Base-by-base conservation (phyloP, 176 grass and related monocot genomes). In the Paspalum notatum region DNA sequence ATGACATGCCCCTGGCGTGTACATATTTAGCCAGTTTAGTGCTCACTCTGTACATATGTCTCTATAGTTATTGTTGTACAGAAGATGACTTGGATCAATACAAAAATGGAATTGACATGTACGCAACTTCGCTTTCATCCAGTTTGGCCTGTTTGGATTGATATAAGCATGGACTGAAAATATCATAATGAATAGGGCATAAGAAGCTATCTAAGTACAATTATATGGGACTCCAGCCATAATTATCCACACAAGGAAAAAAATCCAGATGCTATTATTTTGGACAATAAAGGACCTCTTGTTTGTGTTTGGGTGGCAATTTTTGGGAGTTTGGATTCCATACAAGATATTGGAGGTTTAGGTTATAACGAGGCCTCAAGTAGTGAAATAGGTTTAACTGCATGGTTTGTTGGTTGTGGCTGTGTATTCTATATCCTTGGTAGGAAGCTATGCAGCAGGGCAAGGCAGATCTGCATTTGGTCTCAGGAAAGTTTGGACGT, bases 31-130 rank as follows among this genome's bases (percentile, higher is more conserved):
- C 53, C 21, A 47, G 49, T 78, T 68, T 78, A 83, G 47, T 52
- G 38, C 69, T 46, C 22, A 84, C 68, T 51, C 52, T 11, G 68
- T 75, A 14, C 60, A 84, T 74, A 74, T 20, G 12, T 66, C 50
- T 37, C 38, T 55, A 68, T 55, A 68, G 32, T 25, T 77, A 61
- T 72, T 53, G 43, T 2, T 88, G 86, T 88, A 84, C 61, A 88
- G 68, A 45, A 59, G 75, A 74, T 18, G 18, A 18, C 74, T 24
- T 22, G 12, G 7, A 43, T 74, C 80, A 66, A 63, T 66, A 57
- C 51, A 72, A 58, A 46, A 83, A 22, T 63, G 48, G 49, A 66
- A 27, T 57, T 21, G 18, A 2, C 10, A 2, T 56, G 54, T 32
- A 40, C 44, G 13, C 32, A 2, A 32, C 32, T 32, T 32, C 32